phyloP scores from a whole-genome alignment of 75 land plant species.

The Cupressus sempervirens region DNA sequence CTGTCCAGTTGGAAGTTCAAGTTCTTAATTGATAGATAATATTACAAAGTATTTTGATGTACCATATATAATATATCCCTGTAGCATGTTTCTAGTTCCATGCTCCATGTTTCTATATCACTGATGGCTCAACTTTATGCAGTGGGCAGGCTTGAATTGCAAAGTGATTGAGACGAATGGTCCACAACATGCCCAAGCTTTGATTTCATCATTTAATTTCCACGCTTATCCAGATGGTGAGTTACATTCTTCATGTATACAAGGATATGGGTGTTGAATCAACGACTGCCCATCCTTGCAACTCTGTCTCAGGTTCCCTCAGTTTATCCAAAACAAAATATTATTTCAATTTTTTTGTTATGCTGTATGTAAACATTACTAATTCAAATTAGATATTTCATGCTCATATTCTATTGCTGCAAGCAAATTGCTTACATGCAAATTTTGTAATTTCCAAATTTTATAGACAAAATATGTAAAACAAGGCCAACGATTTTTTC shows the following conservation, averaged over 20 bases:
- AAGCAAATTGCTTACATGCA: too few relatives aligned
- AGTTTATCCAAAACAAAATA: too few relatives aligned
- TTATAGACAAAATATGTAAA: too few relatives aligned
- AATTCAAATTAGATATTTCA: too few relatives aligned
- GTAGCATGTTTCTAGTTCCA: neutral
- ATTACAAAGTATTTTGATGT: neutral
- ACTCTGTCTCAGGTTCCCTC: too few relatives aligned
- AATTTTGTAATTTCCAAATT: too few relatives aligned
- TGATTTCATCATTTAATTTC: slow-evolving; percentile 31
- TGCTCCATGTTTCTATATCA: neutral
- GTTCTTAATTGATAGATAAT: slow-evolving; percentile 18
- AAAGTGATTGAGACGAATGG: slow-evolving; percentile 32
- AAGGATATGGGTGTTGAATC: neutral
- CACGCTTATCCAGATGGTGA: slow-evolving; percentile 32
- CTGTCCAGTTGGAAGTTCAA: slow-evolving; percentile 23
- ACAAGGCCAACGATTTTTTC: too few relatives aligned
- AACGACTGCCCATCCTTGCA: too few relatives aligned
- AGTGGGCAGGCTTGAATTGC: slow-evolving; percentile 35
- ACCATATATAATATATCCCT: neutral
- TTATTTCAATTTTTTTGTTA: too few relatives aligned
- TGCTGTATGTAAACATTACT: too few relatives aligned
- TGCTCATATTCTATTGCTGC: too few relatives aligned
- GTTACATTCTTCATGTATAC: neutral
- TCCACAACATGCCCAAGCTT: slow-evolving; percentile 23
- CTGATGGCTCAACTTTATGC: neutral